Base-by-base conservation (phyloP, 805 yeast species). In the Naumovozyma castellii region DNA sequence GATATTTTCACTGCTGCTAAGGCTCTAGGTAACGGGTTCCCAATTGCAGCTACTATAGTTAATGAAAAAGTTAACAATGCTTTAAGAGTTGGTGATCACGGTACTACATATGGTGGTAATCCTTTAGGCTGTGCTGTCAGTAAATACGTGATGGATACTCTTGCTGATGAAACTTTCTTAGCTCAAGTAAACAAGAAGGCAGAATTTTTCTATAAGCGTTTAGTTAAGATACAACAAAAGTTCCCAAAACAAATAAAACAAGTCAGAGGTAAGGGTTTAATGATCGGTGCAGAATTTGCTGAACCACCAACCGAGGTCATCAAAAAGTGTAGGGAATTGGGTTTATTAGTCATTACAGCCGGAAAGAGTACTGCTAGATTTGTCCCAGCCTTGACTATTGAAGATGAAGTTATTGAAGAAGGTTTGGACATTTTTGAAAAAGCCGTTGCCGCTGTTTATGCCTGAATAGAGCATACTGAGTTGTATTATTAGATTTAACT, bases 71-170 rank as follows among this genome's bases (percentile, higher is more conserved):
- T 92, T 18, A 94, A 87, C 56, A 61, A 68, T 9, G 75, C 69
- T 2, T 66, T 92, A 49, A 70, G 76, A 42, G 90, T 85, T 17
- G 98, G 98, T 42, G 98, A 92, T 57, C 98, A 90, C 59, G 98
- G 98, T 41, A 90, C 97, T 2, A 90, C 98, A 0, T 90, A 82
- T 57, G 97, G 98, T 47, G 98, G 98, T 41, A 92, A 92, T 61
- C 97, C 97, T 40, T 67, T 92, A 46, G 97, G 87, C 4, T 72
- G 90, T 28, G 76, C 88, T 46, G 75, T 92, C 37, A 95, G 87
- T 4, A 66, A 71, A 33, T 79, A 82, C 54, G 95, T 92, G 12
- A 64, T 92, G 18, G 78, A 72, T 39, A 72, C 76, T 50, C 71
- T 92, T 34, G 71, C 86, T 12, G 64, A 80, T 36, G 62, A 68